Evolutionary conservation across 805 yeast species (phyloP).

Genomic region (Tetrapisispora phaffii): DNA sequence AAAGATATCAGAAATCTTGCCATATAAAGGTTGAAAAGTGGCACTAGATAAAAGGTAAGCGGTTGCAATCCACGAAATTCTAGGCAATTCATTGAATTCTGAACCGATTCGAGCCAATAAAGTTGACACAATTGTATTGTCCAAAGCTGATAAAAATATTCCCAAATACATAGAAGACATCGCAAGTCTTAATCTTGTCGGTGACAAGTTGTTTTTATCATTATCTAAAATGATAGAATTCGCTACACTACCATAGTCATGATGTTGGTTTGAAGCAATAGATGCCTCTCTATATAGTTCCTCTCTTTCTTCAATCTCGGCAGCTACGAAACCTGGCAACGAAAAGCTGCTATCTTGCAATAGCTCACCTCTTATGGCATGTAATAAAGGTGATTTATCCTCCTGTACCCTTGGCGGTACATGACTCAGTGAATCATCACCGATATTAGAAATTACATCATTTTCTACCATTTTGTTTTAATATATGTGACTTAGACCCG

Average conservation of each 20-base stretch:
- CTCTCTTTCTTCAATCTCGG: slow-evolving; percentile 27
- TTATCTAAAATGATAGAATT: not conserved
- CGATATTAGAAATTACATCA: no score
- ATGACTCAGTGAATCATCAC: no score
- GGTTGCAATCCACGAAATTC: slow-evolving; percentile 66
- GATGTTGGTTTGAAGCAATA: not conserved
- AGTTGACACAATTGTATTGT: slow-evolving; percentile 60
- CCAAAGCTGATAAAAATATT: slow-evolving; percentile 51
- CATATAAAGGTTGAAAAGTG: slow-evolving; percentile 65
- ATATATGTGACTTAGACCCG: no score
- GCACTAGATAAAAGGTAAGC: slow-evolving; percentile 59
- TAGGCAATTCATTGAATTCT: slow-evolving; percentile 53
- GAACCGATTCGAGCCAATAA: slow-evolving; percentile 56
- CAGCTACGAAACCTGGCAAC: slow-evolving; percentile 29
- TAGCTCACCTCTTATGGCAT: slow-evolving; percentile 9
- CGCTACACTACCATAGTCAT: not conserved
- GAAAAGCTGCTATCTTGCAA: slow-evolving; percentile 27
- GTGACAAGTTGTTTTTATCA: slow-evolving; percentile 5
- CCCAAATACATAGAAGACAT: slow-evolving; percentile 34
- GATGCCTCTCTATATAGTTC: slow-evolving; percentile 3
- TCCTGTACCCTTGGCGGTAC: no score
- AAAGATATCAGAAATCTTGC: slow-evolving; percentile 61
- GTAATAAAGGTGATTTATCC: not conserved
- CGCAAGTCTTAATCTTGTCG: slow-evolving; percentile 23
- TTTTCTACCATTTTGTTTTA: no score